Conservation (phyloP, 1,139 yeast species). For the Protomyces lactucae-debilis region DNA sequence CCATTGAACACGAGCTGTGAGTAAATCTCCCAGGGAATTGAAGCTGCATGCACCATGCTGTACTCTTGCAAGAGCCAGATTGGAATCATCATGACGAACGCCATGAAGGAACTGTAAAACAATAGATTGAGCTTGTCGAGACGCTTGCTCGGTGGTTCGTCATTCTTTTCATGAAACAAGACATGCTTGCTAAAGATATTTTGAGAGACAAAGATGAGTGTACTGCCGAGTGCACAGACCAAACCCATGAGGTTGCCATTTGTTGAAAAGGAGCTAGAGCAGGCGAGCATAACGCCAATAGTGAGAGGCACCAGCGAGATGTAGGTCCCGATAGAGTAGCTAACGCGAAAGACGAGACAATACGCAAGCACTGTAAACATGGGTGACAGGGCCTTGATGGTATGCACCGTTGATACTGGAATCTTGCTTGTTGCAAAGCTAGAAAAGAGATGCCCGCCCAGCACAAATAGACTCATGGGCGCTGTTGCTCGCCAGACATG, state of each 20-base stretch:
- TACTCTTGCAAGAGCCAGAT: constrained; percentile 68
- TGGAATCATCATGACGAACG: constrained; percentile 73
- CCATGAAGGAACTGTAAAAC: constrained; percentile 76
- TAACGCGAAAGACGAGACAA: constrained; percentile 53
- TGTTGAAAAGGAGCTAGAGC: constrained; percentile 45
- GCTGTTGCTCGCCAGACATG: constrained; percentile 55
- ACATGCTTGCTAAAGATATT: constrained; percentile 85
- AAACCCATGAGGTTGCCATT: constrained; percentile 57
- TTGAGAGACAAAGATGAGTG: constrained; percentile 83
- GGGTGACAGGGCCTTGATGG: constrained; percentile 86
- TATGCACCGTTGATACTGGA: constrained; percentile 87
- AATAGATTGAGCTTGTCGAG: constrained; percentile 78
- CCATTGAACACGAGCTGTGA: constrained; percentile 47
- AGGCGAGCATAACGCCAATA: constrained; percentile 77
- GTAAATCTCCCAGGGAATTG: constrained; percentile 20
- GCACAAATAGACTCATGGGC: constrained; percentile 92
- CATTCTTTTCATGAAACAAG: constrained; percentile 47
- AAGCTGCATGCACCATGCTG: constrained; percentile 28
- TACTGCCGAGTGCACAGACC: constrained; percentile 68
- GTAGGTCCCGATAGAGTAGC: constrained; percentile 64
- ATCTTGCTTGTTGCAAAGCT: constrained; percentile 83
- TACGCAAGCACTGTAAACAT: constrained; percentile 79
- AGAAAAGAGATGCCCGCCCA: constrained; percentile 80
- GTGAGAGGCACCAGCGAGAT: constrained; percentile 71
- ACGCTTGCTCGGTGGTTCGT: constrained; percentile 41